Percentiles rank a stretch among this genome's conserved stretches.
Conservation (phyloP, 805 yeast species). For the Priceomyces fermenticarens region DNA sequence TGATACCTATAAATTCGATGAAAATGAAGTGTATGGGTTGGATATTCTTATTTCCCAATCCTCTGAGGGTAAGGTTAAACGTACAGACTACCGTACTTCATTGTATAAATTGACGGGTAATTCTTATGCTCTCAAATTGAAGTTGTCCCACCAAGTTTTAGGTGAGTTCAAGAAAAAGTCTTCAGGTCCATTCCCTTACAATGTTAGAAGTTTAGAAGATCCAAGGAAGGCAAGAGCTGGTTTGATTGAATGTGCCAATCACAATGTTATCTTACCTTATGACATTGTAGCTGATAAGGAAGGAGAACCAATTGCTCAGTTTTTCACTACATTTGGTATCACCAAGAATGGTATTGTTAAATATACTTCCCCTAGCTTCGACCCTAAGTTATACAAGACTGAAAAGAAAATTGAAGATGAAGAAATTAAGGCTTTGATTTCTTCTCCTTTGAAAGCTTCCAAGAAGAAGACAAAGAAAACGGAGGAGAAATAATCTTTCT, state of each 20-base stretch:
- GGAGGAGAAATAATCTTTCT: conserved; percentile 8
- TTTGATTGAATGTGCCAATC: conserved; percentile 67
- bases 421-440: conserved; percentile 42
- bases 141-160: conserved; percentile 63
- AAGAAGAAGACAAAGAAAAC: conserved; percentile 43
- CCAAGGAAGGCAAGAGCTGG: conserved; percentile 73
- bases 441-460: conserved; percentile 50
- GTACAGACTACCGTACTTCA: conserved; percentile 59
- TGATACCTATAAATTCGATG: conserved; percentile 64
- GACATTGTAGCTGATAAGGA: conserved; percentile 68
- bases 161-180: conserved; percentile 66
- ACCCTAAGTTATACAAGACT: conserved; percentile 46
- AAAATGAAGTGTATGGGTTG: conserved; percentile 74
- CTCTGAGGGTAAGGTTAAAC: conserved; percentile 62
- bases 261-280: conserved; percentile 63
- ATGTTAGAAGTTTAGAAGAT: conserved; percentile 62
- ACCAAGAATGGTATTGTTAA: conserved; percentile 71
- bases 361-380: conserved; percentile 56
- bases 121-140: conserved; percentile 65
- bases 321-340: conserved; percentile 70
- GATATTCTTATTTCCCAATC: conserved; percentile 68
- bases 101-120: conserved; percentile 70
- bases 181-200: conserved; percentile 62
- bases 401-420: conserved; percentile 56
- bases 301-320: conserved; percentile 66